phyloP scores from a whole-genome alignment of 345 rosid genomes.

The Rhizophora apiculata region DNA sequence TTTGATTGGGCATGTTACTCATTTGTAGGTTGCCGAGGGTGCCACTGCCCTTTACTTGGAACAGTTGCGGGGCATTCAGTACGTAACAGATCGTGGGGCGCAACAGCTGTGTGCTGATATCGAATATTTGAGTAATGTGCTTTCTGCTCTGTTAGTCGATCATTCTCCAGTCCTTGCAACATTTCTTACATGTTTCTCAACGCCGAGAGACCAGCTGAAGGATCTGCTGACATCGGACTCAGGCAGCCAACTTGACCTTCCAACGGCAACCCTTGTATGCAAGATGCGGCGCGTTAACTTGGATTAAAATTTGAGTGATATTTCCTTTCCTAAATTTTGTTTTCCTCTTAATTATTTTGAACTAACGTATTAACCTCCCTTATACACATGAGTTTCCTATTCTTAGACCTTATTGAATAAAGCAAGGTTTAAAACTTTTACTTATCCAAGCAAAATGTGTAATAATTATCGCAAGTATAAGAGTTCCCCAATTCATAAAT shows the following conservation, averaged over 20 bases:
- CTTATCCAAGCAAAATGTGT: too few relatives aligned
- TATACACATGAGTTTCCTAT: too few relatives aligned
- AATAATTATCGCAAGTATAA: too few relatives aligned
- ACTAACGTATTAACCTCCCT: too few relatives aligned
- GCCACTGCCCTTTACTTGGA: constrained; percentile 90
- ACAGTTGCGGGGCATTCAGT: constrained; percentile 87
- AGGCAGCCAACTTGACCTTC: constrained; percentile 70
- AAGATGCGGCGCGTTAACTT: constrained; percentile 74
- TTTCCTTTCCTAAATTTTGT: not conserved
- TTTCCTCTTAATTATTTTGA: not conserved
- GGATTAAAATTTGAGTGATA: constrained; percentile 30
- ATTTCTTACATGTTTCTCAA: constrained; percentile 77
- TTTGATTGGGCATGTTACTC: not conserved
- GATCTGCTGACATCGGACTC: constrained; percentile 63
- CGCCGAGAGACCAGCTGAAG: constrained; percentile 77
- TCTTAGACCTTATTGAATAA: too few relatives aligned
- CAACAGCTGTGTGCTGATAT: constrained; percentile 87
- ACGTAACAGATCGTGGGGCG: constrained; percentile 86
- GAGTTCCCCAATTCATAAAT: too few relatives aligned
- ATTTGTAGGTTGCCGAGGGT: constrained; percentile 81
- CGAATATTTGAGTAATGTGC: constrained; percentile 93
- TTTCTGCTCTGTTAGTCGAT: constrained; percentile 86
- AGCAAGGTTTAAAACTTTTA: too few relatives aligned
- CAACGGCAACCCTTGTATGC: constrained; percentile 83
- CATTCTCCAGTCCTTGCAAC: constrained; percentile 71